Base-by-base conservation (phyloP, 768 basidiomycete species). In the Tulasnella sp. region DNA sequence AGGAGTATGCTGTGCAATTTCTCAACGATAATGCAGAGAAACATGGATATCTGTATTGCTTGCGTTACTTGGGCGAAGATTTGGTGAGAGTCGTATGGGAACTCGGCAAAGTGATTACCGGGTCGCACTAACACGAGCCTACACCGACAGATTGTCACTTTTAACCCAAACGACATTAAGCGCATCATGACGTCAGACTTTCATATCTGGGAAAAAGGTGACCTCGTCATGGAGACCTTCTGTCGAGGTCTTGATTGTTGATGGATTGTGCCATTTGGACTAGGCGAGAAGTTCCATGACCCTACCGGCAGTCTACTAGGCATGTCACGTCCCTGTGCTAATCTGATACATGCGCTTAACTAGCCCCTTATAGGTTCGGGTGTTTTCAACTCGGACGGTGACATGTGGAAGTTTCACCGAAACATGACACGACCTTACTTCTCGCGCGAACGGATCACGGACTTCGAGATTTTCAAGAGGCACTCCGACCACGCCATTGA, bases 321-420 rank as follows among this genome's bases (percentile, higher is more conserved):
- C 88, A 77, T 83, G 83, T 64, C 78, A 20, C 60, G 12, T 12
- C 12, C 37, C 14, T 1, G 34, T 20, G 12, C 20, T 18, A 3
- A 3, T 16, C 31, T 64, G 0, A 28, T 8, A 31, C 3, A 24
- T 60, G 60, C 4, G 12, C 9, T 64, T 24, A 28, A 31, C 3
- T 16, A 6, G 8, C 44, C 8, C 40, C n/a, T 7, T 24, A n/a
- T 93, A 22, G 93, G 93, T 0, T 88, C 88, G 14, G 93, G 93
- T 0, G 91, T 91, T 8, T 91, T 92, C 84, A 91, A 90, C 81
- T 87, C 79, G 41, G 82, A 83, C 46, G 82, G 83, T 24, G 90
- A 92, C 0, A 88, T 90, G 85, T 93, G 93, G 93, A 93, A 91
- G 91, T 92, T 92, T 82, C 92, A 93, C 84, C 90, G 92, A 22